These are phyloP conservation scores for Annulohypoxylon stygium DNA, from an alignment of 495 filamentous ascomycete genomes.

Conservation along the genomic window DNA sequence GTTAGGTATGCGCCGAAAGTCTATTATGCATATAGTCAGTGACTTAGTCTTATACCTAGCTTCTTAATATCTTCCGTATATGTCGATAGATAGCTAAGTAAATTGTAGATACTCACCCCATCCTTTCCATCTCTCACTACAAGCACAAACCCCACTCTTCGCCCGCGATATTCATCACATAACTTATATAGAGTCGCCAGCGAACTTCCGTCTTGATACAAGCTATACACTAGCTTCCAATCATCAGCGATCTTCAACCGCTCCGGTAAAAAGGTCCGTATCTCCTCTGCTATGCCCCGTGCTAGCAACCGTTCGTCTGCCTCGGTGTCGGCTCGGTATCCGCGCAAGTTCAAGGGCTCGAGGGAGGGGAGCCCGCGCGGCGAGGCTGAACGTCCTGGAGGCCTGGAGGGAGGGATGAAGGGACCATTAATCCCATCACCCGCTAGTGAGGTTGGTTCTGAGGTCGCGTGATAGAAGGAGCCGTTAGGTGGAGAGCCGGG, in stretches of 20 bases:
- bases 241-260: constrained; percentile 86
- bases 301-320: constrained; percentile 68
- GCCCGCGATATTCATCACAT: constrained; percentile 70
- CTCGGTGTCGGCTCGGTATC: constrained; percentile 57
- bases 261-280: constrained; percentile 87
- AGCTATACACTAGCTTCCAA: constrained; percentile 87
- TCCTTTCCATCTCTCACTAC: constrained; percentile 82
- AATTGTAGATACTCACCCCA: constrained; percentile 66
- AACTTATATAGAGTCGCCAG: constrained; percentile 88
- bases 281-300: constrained; percentile 87
- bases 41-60: not conserved
- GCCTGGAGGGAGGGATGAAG: constrained; percentile 53
- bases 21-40: constrained; percentile 52
- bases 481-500: constrained; percentile 41
- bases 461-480: constrained; percentile 41
- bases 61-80: not conserved
- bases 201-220: constrained; percentile 93
- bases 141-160: constrained; percentile 85
- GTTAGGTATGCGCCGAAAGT: constrained; percentile 96
- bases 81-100: not conserved
- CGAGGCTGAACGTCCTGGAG: constrained; percentile 50
- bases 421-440: constrained; percentile 57
- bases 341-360: constrained; percentile 58
- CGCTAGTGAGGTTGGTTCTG: constrained; percentile 6
- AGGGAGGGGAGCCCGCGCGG: constrained; percentile 60